Base-by-base conservation (phyloP, 305 asterid genomes). In the Solanum hybrid region DNA sequence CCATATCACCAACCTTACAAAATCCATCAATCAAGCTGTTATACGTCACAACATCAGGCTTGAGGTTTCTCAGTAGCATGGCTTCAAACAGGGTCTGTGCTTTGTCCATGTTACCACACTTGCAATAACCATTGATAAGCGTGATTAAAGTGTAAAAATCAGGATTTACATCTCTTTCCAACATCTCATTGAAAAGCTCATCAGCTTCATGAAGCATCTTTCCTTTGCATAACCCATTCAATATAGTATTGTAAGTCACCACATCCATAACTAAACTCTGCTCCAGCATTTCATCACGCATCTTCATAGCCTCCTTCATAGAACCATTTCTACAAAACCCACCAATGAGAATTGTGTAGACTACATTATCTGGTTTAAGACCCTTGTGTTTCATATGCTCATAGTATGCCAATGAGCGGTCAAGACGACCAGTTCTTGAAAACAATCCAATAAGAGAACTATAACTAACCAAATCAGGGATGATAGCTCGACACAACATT, bases 111-210 rank as follows among this genome's bases (percentile, higher is more conserved):
- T 94, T 90, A 35, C 98, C 93, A 17, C 78, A 40, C 91, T 94
- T 95, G 91, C 97, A 96, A 78, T 94, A 93, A 66, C 98, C 97
- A 87, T 93, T 91, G 64, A 95, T 95, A 42, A 96, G 94, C 64
- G 94, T 95, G 5, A 95, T 92, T 89, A 90, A 93, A 72, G 98
- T 94, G 93, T 94, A 96, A 89, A 93, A 95, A 90, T 95, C 98
- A 26, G 98, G 98, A 90, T 79, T 92, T 14, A 94, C 93, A 4
- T 93, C 94, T 92, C 96, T 94, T 87, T 95, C 96, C 85, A 91
- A 90, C 98, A 96, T 96, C 94, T 96, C 98, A 37, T 91, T 92
- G 91, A 96, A 94, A 88, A 96, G 94, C 20, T 89, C 87, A 88
- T 93, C 94, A 4, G 97, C 97, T 79, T 96, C 97, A 12, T 78